Base-by-base conservation (phyloP, 139 green algal species). In the Cymbomonas tetramitiformis region DNA sequence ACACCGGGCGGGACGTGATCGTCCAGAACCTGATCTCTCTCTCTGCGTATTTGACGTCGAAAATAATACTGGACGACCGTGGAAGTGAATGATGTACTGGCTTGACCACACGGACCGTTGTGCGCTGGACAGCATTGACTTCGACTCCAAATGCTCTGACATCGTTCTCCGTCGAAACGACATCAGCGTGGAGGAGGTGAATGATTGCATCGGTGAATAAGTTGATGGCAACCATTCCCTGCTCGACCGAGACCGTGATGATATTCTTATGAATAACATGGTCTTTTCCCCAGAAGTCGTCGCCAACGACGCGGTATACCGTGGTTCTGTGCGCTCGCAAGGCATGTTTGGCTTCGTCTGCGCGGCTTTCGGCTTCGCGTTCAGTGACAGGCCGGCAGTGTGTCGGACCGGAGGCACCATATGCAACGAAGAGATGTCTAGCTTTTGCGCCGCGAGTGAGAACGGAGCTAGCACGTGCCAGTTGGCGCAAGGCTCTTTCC, bases 81-180 rank as follows among this genome's bases (percentile, higher is more conserved):
- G 74, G 68, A 32, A 85, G 46, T 95, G 86, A 84, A 94, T 83
- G 85, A 83, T 93, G 52, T 95, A 93, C 66, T 73, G 80, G 6
- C 75, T 73, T 3, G 40, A 61, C 19, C 86, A 94, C 68, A 76
- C 60, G 0, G 46, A 61, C 9, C 47, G 68, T 32, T 95, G 86
- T 75, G 68, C 46, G 25, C 91, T 91, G 76, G 23, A 39, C 1
- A 46, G 56, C 50, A 65, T 67, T 1, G 65, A 64, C 5, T 95
- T 83, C 76, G 84, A 71, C 19, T 4, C 9, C 2, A 6, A 68
- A 21, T 95, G 87, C 58, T 75, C 84, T 0, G 59, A 79, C n/a
- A 53, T 69, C 63, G 76, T 89, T 32, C 34, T 87, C 21, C 43
- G 32, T 8, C 15, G 9, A 12, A 51, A 46, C 34, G 71, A 71